Percentiles rank a stretch among this genome's conserved stretches.
phyloP scores from a whole-genome alignment of 139 green algal genomes.

The Chlamydomonas sp. region DNA sequence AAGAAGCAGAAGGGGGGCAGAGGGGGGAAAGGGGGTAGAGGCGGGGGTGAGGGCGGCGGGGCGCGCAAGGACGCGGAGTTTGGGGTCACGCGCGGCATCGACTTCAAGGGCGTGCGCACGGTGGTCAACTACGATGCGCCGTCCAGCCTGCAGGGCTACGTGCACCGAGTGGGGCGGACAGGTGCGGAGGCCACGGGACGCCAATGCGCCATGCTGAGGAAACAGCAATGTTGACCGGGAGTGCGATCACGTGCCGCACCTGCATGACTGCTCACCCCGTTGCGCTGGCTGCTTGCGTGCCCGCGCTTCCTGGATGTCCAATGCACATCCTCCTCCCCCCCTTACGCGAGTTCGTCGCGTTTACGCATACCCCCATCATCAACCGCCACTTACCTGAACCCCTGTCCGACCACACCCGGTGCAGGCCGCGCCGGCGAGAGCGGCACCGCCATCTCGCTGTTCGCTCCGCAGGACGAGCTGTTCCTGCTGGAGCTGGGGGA shows the following conservation, averaged over 20 bases:
- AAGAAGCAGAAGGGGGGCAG: constrained; percentile 12
- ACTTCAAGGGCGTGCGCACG: constrained; percentile 96
- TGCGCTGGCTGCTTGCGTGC: too few relatives aligned
- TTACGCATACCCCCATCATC: too few relatives aligned
- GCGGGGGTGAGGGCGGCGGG: not conserved
- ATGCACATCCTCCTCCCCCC: too few relatives aligned
- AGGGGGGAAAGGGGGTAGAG: constrained; percentile 33
- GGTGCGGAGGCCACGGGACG: not conserved
- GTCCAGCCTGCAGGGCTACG: constrained; percentile 71
- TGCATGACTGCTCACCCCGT: too few relatives aligned
- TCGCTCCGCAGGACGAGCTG: constrained; percentile 53
- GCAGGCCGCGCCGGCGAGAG: constrained; percentile 79
- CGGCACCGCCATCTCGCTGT: constrained; percentile 73
- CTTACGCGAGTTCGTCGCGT: too few relatives aligned
- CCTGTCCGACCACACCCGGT: not conserved
- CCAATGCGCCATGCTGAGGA: not conserved
- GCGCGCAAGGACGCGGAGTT: constrained; percentile 87
- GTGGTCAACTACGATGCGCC: constrained; percentile 92
- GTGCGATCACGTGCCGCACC: too few relatives aligned
- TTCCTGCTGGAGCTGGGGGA: constrained; percentile 22
- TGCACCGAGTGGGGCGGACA: constrained; percentile 93
- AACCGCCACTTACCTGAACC: too few relatives aligned
- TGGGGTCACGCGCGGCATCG: constrained; percentile 94
- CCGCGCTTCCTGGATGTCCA: too few relatives aligned
- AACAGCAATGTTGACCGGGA: not conserved